Evolutionary conservation across 176 grass and related monocot species (phyloP).

Genomic region (Oryza nivara): DNA sequence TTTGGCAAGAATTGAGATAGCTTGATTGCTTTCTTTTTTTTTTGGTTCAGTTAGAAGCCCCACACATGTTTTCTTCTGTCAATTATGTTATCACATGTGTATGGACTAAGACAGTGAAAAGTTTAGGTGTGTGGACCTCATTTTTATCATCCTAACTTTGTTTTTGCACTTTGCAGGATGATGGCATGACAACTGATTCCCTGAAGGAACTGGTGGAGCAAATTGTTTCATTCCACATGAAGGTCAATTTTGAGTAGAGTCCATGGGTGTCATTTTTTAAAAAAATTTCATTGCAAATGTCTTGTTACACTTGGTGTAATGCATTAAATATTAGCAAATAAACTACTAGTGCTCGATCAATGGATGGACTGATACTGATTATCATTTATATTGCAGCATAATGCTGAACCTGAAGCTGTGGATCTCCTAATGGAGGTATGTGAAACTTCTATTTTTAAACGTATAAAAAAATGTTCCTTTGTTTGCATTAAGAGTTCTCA

Average conservation of each 20-base stretch:
- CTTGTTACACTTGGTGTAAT: neutral
- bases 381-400: slow-evolving; percentile 54
- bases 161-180: slow-evolving; percentile 41
- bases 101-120: slow-evolving; percentile 10
- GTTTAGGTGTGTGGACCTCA: neutral
- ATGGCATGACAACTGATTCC: slow-evolving; percentile 62
- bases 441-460: neutral
- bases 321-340: neutral
- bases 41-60: neutral
- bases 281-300: neutral
- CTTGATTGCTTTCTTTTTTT: neutral
- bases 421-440: slow-evolving; percentile 81
- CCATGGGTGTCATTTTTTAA: neutral
- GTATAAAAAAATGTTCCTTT: neutral
- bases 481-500: neutral
- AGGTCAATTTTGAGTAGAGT: slow-evolving; percentile 39
- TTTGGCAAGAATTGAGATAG: slow-evolving; percentile 1
- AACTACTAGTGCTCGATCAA: neutral
- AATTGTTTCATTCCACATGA: slow-evolving; percentile 84
- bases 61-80: neutral
- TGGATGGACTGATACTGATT: neutral
- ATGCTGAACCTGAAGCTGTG: slow-evolving; percentile 82
- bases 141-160: slow-evolving; percentile 5
- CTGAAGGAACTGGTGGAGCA: slow-evolving; percentile 76
- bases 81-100: slow-evolving; percentile 1